A percentile compares a stretch with the other conserved stretches of the same genome.
Conservation (phyloP, 139 green algal genomes). For the Tetraselmis chui region DNA sequence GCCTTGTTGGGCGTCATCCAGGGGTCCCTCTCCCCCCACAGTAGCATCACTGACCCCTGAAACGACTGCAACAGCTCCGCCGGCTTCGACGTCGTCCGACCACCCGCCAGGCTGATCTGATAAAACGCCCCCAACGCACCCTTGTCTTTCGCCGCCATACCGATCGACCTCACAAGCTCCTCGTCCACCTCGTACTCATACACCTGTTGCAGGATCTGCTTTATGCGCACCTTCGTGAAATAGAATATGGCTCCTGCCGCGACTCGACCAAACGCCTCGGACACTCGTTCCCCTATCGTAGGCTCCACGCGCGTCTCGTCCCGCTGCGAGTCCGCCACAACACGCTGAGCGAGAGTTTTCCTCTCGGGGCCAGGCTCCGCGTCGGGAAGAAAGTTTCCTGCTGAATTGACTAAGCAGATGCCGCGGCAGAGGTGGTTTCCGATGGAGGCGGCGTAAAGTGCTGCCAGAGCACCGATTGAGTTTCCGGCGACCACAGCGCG, state of each 20-base stretch:
- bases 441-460: background rate
- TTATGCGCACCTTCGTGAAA: background rate
- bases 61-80: background rate
- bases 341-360: background rate
- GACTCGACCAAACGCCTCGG: background rate
- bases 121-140: background rate
- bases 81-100: background rate
- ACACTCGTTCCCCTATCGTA: background rate
- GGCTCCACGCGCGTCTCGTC: background rate
- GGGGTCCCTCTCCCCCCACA: constrained; percentile 2
- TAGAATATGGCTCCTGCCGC: background rate
- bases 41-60: background rate
- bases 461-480: constrained; percentile 8
- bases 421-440: background rate
- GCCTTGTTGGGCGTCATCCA: constrained; percentile 4
- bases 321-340: background rate
- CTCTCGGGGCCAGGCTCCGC: background rate
- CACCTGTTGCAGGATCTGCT: constrained; percentile 4
- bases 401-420: constrained; percentile 2
- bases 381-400: background rate
- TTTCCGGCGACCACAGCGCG: constrained; percentile 10
- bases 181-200: background rate
- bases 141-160: background rate
- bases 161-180: background rate
- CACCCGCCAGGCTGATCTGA: background rate